These are phyloP conservation scores for Mortierella antarctica DNA, from an alignment of 192 early-diverging fungal genomes.

Conservation along the genomic window DNA sequence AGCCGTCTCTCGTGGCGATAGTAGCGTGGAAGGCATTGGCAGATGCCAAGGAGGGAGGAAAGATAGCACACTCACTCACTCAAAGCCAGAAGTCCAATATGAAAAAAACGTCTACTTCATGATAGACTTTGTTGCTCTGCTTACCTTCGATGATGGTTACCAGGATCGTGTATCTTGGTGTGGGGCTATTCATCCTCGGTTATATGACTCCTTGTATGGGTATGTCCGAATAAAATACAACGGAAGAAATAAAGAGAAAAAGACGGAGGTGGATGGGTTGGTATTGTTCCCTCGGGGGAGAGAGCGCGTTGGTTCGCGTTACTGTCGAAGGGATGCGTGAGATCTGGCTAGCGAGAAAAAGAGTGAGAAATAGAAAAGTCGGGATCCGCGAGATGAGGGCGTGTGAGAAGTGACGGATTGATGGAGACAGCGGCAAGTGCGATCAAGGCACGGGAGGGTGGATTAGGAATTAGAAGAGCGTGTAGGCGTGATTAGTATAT, in stretches of 20 bases:
- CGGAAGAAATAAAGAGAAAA: neutral
- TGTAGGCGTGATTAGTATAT: too few species aligned
- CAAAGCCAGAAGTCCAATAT: neutral
- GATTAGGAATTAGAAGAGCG: too few species aligned
- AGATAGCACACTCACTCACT: too few species aligned
- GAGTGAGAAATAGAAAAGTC: neutral
- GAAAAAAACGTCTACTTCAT: neutral
- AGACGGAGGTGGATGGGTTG: slow-evolving; percentile 6
- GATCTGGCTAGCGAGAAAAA: neutral
- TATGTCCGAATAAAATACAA: neutral
- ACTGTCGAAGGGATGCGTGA: neutral
- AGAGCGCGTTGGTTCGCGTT: too few species aligned
- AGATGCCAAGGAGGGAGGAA: too few species aligned
- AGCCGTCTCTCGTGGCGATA: too few species aligned
- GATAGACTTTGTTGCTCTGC: neutral
- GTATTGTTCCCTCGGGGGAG: too few species aligned
- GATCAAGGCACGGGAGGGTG: too few species aligned
- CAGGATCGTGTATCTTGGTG: slow-evolving; percentile 54
- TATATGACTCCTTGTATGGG: neutral
- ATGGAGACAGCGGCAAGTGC: too few species aligned
- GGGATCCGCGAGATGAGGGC: too few species aligned
- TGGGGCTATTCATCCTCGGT: slow-evolving; percentile 24
- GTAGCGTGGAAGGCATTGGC: too few species aligned
- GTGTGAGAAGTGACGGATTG: too few species aligned
- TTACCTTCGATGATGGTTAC: slow-evolving; percentile 54